Evolutionary conservation across 2,329 filamentous ascomycete species (phyloP), one percentile per base, ranked within the genome.

Genomic region (Coleophoma crateriformis): DNA sequence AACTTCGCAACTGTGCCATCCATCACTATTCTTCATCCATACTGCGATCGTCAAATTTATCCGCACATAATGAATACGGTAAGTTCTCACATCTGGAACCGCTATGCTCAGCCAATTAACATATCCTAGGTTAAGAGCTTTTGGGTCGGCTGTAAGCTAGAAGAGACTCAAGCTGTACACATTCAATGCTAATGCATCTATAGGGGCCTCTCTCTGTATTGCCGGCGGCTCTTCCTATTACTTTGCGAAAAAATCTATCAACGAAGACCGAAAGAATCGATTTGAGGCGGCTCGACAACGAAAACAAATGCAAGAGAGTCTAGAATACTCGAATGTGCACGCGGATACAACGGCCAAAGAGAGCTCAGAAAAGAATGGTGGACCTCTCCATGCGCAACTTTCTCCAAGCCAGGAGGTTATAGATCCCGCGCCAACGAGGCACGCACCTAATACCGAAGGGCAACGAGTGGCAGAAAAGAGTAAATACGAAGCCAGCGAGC

Each of bases 211-310:
- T 45, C 80, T 97, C 48, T 94, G 91, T 66, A 77, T 87, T 61
- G 90, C 91, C 58, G 94, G 92, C 64, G 94, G 83, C 57, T 88
- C 86, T 55, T 90, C 92, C 63, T 99, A 97, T 77, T 90, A 88
- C 75, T 96, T 96, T 67, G 94, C 94, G 56, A 99, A 99, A 78
- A 80, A 82, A 65, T 85, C 85, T 68, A 95, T 99, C 78, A 96
- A 96, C 67, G 88, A 88, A 59, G 90, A 96, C 70, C 88, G 92
- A 56, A 77, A 81, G 53, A 74, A 81, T 53, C 82, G 88, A 62
- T 81, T 87, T 57, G 83, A 87, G 53, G 78, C 76, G 51, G 77
- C 79, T 49, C 71, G 81, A 59, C 84, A 86, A 71, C 50, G 56
- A 20, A 85, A 78, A 71, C 78, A 77, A 50, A 71, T 75, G 59